Evolutionary conservation across 345 rosid species (phyloP), one percentile per base, ranked within the genome.

Genomic region (Corchorus olitorius): DNA sequence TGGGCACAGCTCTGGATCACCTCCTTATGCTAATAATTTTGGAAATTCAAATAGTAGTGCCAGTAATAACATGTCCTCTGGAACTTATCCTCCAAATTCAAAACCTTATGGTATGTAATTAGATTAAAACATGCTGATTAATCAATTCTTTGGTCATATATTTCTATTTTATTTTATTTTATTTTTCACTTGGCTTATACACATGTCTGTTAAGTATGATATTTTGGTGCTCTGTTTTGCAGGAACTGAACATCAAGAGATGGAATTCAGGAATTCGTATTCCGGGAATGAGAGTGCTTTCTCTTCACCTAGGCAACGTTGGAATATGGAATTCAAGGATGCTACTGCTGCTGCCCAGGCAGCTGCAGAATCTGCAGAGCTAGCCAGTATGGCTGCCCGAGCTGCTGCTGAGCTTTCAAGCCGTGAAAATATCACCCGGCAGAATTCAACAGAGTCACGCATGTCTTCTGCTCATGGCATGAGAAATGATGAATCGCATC

Each of bases 311-410:
- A 67, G 81, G 67, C 88, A 79, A 39, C 80, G 81, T 55, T 91
- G 93, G 91, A 86, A 87, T 71, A 91, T 87, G 83, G 89, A 89
- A 82, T 96, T 93, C 75, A 85, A 72, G 81, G 97, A 93, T 87
- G 97, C 98, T 60, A 88, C 97, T 6, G 66, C 87, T 82, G 99
- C 99, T 79, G 98, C 98, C 43, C 97, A 82, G 77, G 95, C 91
- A 58, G 99, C 99, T 66, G 99, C 97, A 74, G 97, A 96, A 82
- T 89, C 99, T 81, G 99, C 98, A 41, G 99, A 96, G 85, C 88
- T 86, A 83, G 98, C 99, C 5, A 92, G 97, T 81, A 86, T 92
- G 85, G 99, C 99, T 83, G 98, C 99, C 39, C 84, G 92, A 77
- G 97, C 94, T 20, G 99, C 98, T 80, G 99, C 97, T 43, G 91